Percentiles rank a stretch among this genome's conserved stretches.
These are phyloP conservation scores for Neopestalotiopsis sp. DNA, from an alignment of 2,329 filamentous ascomycete species.

Conservation along the genomic window DNA sequence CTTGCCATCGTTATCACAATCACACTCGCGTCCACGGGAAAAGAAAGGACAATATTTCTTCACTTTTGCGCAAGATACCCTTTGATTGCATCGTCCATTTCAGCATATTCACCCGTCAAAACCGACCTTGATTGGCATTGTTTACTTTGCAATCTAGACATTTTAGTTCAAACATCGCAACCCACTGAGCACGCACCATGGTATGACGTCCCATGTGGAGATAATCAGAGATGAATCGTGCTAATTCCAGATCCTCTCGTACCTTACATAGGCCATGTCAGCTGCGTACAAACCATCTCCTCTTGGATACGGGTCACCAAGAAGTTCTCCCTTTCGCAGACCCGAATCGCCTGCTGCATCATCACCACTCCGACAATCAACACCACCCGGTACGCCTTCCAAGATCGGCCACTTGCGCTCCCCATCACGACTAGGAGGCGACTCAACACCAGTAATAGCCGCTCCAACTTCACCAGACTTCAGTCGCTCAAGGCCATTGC, in stretches of 20 bases:
- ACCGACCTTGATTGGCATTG: background rate
- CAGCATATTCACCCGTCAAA: background rate
- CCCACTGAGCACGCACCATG: conserved; percentile 9
- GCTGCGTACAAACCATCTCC: conserved; percentile 73
- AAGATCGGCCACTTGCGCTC: conserved; percentile 50
- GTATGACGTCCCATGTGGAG: conserved; percentile 11
- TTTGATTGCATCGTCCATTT: background rate
- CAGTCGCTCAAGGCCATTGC: conserved; percentile 27
- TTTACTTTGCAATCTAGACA: conserved; percentile 13
- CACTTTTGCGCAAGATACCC: background rate
- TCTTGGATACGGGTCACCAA: conserved; percentile 72
- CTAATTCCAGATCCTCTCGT: conserved; percentile 15
- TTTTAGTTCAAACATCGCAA: conserved; percentile 12
- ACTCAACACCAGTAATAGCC: conserved; percentile 44
- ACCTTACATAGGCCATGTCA: conserved; percentile 52
- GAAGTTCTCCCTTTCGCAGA: conserved; percentile 68
- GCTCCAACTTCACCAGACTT: conserved; percentile 42
- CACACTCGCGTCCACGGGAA: background rate
- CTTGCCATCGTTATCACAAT: background rate
- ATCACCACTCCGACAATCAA: conserved; percentile 67
- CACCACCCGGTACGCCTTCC: conserved; percentile 66
- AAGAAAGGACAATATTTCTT: background rate
- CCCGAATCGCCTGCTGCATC: conserved; percentile 69
- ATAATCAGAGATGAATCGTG: background rate
- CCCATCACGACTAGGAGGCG: conserved; percentile 48